Evolutionary conservation across 169 alveolate genomes (phyloP).

Genomic region (Plasmodium berghei): DNA sequence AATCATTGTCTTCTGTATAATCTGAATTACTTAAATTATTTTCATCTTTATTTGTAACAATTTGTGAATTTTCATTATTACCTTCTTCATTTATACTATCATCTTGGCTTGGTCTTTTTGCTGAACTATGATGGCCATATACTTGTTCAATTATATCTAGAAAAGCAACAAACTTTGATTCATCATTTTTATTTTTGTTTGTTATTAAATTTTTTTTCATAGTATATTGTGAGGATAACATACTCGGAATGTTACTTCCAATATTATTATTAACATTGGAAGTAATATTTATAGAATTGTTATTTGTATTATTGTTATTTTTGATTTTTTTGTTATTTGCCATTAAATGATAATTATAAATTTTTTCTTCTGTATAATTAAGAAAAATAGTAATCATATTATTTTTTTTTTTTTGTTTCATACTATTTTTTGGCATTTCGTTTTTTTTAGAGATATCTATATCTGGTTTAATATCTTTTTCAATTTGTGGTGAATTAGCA

Average conservation of each 20-base stretch:
- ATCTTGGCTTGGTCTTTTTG: background rate
- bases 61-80: background rate
- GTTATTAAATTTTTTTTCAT: slow-evolving; percentile 7
- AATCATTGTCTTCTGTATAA: background rate
- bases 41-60: background rate
- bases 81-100: background rate
- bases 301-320: slow-evolving; percentile 3
- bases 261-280: background rate
- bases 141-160: slow-evolving; percentile 60
- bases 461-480: background rate
- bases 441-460: background rate
- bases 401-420: background rate
- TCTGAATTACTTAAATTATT: background rate
- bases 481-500: background rate
- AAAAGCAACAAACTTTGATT: slow-evolving; percentile 41
- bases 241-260: no score
- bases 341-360: background rate
- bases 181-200: slow-evolving; percentile 21
- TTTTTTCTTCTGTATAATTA: background rate
- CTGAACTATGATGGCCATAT: background rate
- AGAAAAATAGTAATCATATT: background rate
- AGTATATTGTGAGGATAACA: background rate
- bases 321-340: background rate
- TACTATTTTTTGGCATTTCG: background rate
- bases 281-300: slow-evolving; percentile 19